Conservation (phyloP, 2,329 filamentous ascomycete genomes). For the Lasiodiplodia theobromae region DNA sequence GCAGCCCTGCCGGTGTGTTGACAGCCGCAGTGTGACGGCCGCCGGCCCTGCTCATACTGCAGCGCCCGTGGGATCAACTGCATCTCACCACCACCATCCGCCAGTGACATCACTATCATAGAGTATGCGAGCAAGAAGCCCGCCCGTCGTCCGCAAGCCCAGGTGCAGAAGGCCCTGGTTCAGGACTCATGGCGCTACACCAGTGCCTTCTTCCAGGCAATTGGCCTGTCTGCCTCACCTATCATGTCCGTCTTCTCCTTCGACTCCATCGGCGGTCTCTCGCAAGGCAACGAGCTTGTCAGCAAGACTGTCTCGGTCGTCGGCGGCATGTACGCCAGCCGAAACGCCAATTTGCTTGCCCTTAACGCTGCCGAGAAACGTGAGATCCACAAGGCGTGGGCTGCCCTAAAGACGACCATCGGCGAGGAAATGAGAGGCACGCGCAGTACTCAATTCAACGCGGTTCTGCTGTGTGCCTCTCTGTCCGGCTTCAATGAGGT, state of each 20-base stretch:
- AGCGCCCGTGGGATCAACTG: conserved; percentile 22
- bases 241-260: conserved; percentile 28
- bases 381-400: conserved; percentile 7
- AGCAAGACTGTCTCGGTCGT: conserved; percentile 23
- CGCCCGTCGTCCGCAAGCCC: not conserved
- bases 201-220: conserved; percentile 28
- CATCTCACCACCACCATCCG: conserved; percentile 10
- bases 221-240: conserved; percentile 24
- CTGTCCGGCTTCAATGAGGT: conserved; percentile 17
- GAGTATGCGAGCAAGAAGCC: conserved; percentile 19
- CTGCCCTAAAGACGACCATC: not conserved
- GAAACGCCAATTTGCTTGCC: conserved; percentile 13
- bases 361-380: conserved; percentile 19
- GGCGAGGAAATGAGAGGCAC: conserved; percentile 13
- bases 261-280: conserved; percentile 19
- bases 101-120: conserved; percentile 21
- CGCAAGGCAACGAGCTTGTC: conserved; percentile 25
- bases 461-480: conserved; percentile 21
- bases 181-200: conserved; percentile 26
- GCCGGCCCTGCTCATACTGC: conserved; percentile 28
- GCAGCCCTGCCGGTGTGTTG: not conserved
- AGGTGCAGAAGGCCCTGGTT: conserved; percentile 13
- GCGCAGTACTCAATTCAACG: conserved; percentile 10
- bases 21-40: conserved; percentile 24
- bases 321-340: conserved; percentile 27